Percentiles rank a stretch among this genome's conserved stretches.
Conservation (phyloP, 371 early-diverging fungal genomes). For the Mortierella sp. region DNA sequence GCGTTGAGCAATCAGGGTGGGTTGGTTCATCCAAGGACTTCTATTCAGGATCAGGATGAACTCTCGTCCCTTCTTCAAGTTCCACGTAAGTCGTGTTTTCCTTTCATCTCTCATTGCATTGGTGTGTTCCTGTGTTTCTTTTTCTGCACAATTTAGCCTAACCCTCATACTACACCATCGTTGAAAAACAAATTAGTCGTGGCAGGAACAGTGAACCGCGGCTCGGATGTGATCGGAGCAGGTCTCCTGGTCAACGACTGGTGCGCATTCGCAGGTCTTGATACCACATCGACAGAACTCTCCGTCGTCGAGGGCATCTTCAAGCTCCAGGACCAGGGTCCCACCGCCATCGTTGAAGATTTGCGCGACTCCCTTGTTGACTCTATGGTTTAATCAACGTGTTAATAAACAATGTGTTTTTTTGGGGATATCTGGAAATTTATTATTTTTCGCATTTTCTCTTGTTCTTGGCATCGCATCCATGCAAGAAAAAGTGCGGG, state of each 20-base stretch:
- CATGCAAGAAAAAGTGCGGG: background rate
- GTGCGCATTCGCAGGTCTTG: constrained; percentile 98
- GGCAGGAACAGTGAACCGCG: constrained; percentile 99
- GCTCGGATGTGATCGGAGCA: constrained; percentile 97
- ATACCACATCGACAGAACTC: constrained; percentile 98
- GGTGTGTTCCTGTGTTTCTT: no score
- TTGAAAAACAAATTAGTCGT: constrained; percentile 30
- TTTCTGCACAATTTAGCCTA: background rate
- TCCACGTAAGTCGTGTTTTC: constrained; percentile 79
- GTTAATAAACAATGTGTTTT: background rate
- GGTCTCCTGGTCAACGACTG: constrained; percentile 99
- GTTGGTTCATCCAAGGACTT: constrained; percentile 97
- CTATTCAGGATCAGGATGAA: constrained; percentile 98
- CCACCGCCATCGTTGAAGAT: constrained; percentile 92
- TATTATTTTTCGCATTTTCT: background rate
- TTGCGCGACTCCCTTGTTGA: constrained; percentile 96
- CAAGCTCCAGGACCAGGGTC: constrained; percentile 94
- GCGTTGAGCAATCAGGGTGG: constrained; percentile 99
- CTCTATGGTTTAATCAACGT: constrained; percentile 75
- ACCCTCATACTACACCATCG: background rate
- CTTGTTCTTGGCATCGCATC: background rate
- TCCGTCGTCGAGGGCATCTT: constrained; percentile 99
- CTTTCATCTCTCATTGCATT: background rate
- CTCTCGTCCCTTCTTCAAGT: constrained; percentile 97
- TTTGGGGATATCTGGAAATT: background rate